Base-by-base conservation (phyloP, 2,329 filamentous ascomycete genomes). In the Helotiales sp. region DNA sequence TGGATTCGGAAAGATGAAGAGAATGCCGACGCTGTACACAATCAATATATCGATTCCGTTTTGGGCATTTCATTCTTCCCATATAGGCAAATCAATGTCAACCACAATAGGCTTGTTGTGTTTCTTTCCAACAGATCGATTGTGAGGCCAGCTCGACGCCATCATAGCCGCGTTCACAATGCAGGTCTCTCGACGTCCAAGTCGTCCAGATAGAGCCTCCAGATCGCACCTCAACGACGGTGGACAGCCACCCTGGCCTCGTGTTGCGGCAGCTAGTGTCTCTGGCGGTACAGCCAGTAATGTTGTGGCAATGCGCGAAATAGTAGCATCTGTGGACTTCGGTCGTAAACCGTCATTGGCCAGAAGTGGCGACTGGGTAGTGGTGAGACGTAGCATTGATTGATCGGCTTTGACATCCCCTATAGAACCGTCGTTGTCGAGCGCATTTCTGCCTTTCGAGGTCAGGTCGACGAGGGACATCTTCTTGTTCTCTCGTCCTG, bases 101-200 rank as follows among this genome's bases (percentile, higher is more conserved):
- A 96, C 85, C n/a, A 96, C 87, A 64, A 96, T 88, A 19, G 91
- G 87, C 70, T 92, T 90, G 72, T 93, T 86, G 73, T 89, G 85
- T 60, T 74, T 79, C 71, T 86, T 89, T 15, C 84, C 84, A 1
- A 77, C 80, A 1, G 66, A 81, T 15, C 40, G 22, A 1, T 77
- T 77, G 62, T 88, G 85, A 50, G 87, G 87, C 73, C 84, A 87
- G 60, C 82, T 86, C 22, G 79, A 85, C 42, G 84, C 85, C 79
- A 89, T 82, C 61, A 93, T 86, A 19, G 90, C 86, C 27, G 89
- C 89, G 74, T 96, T 96, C 65, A 95, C 81, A 53, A 96, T 76
- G 69, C 86, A 93, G 1, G 90, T 95, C 75, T 93, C 88, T 59
- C 70, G 31, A 2, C 67, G 60, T 1, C 64, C 67, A 48, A 69